A percentile compares a stretch with the other conserved stretches of the same genome.
phyloP scores from a whole-genome alignment of 2,329 filamentous ascomycete genomes.

The Neofusicoccum cordaticola region DNA sequence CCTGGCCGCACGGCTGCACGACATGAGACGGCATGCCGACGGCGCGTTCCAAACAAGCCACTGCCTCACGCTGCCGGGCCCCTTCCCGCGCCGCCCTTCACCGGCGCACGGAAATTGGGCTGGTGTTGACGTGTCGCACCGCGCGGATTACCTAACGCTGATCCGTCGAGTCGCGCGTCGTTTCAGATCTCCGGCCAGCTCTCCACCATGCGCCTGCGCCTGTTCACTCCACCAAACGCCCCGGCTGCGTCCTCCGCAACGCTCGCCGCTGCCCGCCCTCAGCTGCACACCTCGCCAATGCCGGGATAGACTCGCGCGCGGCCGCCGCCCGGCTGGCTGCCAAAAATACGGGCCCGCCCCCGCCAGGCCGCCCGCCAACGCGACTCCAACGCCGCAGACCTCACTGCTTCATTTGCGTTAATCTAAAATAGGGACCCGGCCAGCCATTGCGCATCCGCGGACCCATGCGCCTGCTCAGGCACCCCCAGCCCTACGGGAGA shows the following conservation, averaged over 20 bases:
- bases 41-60: not conserved
- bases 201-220: not conserved
- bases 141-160: not conserved
- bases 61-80: not conserved
- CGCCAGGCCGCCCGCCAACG: not conserved
- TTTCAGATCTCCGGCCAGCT: not conserved
- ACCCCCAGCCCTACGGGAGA: conserved; percentile 14
- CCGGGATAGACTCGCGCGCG: not conserved
- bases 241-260: too few relatives aligned
- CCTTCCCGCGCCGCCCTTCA: not conserved
- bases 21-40: not conserved
- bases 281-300: not conserved
- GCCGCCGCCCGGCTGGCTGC: not conserved
- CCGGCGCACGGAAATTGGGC: not conserved
- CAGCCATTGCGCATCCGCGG: not conserved
- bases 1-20: not conserved
- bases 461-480: not conserved
- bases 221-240: too few relatives aligned
- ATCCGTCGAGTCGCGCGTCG: not conserved
- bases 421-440: conserved; percentile 2
- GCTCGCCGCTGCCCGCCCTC: too few relatives aligned
- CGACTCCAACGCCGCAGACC: not conserved
- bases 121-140: conserved; percentile 8
- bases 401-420: conserved; percentile 1
- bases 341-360: not conserved